A percentile compares a stretch with the other conserved stretches of the same genome.
phyloP scores from a whole-genome alignment of 352 stramenopile species.

The Phytopythium oedochilum region DNA sequence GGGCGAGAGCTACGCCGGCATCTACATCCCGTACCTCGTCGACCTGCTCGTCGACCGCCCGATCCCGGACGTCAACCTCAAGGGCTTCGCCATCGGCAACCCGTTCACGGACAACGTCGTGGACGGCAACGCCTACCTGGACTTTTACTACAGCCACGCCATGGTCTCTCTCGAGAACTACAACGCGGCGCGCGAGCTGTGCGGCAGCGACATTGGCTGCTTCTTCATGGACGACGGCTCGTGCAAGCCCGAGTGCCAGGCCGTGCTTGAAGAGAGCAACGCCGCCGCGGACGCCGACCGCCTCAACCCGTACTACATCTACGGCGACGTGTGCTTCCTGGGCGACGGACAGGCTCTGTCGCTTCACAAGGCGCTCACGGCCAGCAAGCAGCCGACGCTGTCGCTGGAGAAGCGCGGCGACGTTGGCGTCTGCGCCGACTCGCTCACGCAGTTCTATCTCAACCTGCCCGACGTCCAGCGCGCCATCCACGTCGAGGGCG shows the following conservation, averaged over 20 bases:
- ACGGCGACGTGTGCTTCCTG: conserved; percentile 74
- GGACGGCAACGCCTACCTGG: conserved; percentile 68
- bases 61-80: conserved; percentile 61
- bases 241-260: conserved; percentile 38
- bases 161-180: conserved; percentile 81
- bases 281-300: conserved; percentile 30
- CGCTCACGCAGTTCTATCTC: conserved; percentile 63
- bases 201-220: conserved; percentile 45
- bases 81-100: conserved; percentile 79
- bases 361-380: conserved; percentile 35
- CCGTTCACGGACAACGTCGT: conserved; percentile 56
- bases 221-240: conserved; percentile 51
- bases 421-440: conserved; percentile 60
- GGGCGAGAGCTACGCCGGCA: conserved; percentile 81
- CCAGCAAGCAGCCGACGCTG: conserved; percentile 14
- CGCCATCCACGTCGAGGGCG: conserved; percentile 44
- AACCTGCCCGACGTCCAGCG: conserved; percentile 51
- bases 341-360: conserved; percentile 46
- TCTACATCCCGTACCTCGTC: conserved; percentile 89
- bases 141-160: conserved; percentile 85
- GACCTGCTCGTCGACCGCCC: conserved; percentile 64
- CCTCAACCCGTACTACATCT: conserved; percentile 80
- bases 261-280: conserved; percentile 47
- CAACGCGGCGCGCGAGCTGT: conserved; percentile 48
- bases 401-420: conserved; percentile 35